These are phyloP conservation scores for Fusarium newnesense DNA, from an alignment of 2,329 filamentous ascomycete genomes.

Conservation along the genomic window DNA sequence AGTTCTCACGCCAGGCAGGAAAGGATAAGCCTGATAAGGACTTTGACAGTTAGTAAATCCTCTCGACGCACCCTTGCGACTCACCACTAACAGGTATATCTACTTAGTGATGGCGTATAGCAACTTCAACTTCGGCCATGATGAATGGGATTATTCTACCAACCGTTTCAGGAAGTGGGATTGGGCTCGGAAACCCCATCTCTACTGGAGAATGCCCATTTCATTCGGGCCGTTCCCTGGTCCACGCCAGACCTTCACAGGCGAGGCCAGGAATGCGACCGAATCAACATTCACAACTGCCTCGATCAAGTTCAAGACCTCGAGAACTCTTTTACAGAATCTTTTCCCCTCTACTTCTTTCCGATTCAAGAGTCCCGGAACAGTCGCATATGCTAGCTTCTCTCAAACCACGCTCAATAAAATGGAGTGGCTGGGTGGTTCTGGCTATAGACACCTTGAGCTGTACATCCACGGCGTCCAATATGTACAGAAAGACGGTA, in stretches of 20 bases:
- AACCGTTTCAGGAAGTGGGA: slow-evolving; percentile 23
- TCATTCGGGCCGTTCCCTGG: slow-evolving; percentile 40
- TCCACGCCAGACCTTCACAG: slow-evolving; percentile 28
- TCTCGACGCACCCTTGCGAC: accelerated
- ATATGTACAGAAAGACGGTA: slow-evolving; percentile 62
- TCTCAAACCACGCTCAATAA: slow-evolving; percentile 58
- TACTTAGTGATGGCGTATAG: slow-evolving; percentile 26
- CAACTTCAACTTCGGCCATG: slow-evolving; percentile 35
- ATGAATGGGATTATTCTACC: slow-evolving; percentile 34
- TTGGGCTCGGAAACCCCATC: slow-evolving; percentile 23
- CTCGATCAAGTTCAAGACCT: slow-evolving; percentile 62
- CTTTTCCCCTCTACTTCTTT: slow-evolving; percentile 57
- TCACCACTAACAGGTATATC: background rate
- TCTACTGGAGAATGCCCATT: slow-evolving; percentile 39
- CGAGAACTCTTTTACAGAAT: slow-evolving; percentile 55
- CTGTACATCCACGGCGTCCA: slow-evolving; percentile 72
- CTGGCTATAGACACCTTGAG: slow-evolving; percentile 67
- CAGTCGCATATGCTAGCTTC: slow-evolving; percentile 57
- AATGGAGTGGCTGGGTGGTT: slow-evolving; percentile 70
- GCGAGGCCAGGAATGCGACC: slow-evolving; percentile 23
- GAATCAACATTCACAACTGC: slow-evolving; percentile 53
- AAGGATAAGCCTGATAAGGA: slow-evolving; percentile 22
- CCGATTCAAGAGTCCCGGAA: slow-evolving; percentile 60
- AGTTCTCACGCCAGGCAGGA: slow-evolving; percentile 64
- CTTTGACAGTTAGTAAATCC: slow-evolving; percentile 17